Base-by-base conservation (phyloP, 2,329 filamentous ascomycete species). In the Apiospora rasikravindrae region DNA sequence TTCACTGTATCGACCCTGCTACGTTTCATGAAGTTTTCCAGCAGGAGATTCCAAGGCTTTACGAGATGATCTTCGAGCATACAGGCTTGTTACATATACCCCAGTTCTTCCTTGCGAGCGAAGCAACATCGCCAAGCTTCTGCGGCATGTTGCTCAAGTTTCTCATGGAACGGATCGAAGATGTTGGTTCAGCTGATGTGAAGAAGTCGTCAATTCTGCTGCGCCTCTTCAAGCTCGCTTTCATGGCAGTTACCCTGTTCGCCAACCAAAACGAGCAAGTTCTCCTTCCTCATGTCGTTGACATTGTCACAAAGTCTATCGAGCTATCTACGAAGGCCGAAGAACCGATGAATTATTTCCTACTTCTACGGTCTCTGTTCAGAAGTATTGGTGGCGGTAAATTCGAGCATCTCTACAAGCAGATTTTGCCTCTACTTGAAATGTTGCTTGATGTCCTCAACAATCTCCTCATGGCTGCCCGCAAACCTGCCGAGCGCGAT, bases 11-110 rank as follows among this genome's bases (percentile, higher is more conserved):
- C 75, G 96, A 99, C 79, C 96, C 96, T 1, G 96, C 97, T 14
- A 98, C 96, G 0, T 99, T 99, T 80, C 95, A 99, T 78, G 96
- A 99, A 84, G 95, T 99, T 53, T 99, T 99, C 81, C 94, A 98
- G 80, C 94, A 95, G 73, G 96, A 98, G 84, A 98, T 99, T 73
- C 96, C 96, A 49, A 94, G 94, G 82, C 90, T 99, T 49, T 98
- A 99, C 81, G 93, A 98, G 75, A 96, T 98, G 88, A 98, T 98
- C 84, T 98, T 98, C 80, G 94, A 98, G 80, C 96, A 99, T 82
- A 95, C 95, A 1, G 94, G 94, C 37, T 87, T 99, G 51, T 88
- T 99, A 69, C 96, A 99, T 81, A 94, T 99, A 71, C 96, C 96
- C 8, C 96, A 99, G 80, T 99, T 98, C 82, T 96, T 99, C 83